Percentiles rank a stretch among this genome's conserved stretches.
Evolutionary conservation across 495 filamentous ascomycete species (phyloP).

Genomic region (Jackrogersella minutella): DNA sequence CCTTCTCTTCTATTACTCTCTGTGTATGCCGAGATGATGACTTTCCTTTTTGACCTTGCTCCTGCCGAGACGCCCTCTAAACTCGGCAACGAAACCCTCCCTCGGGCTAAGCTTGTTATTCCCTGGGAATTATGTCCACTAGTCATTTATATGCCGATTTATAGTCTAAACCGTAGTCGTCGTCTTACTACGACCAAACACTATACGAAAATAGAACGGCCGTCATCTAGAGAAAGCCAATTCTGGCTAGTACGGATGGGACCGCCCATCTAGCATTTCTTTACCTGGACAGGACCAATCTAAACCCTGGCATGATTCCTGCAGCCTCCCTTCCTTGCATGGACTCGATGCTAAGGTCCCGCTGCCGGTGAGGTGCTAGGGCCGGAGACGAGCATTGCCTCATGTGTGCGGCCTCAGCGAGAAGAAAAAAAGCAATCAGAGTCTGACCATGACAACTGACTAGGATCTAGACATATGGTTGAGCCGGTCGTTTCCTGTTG

Average conservation of each 20-base stretch:
- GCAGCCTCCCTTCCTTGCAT: conserved; percentile 31
- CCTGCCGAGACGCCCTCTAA: neutral
- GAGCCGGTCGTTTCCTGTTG: conserved; percentile 6
- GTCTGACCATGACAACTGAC: conserved; percentile 3
- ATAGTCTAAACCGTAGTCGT: neutral
- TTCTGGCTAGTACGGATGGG: neutral
- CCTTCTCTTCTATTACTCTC: neutral
- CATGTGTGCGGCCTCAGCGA: conserved; percentile 10
- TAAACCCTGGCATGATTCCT: conserved; percentile 16
- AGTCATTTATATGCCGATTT: neutral
- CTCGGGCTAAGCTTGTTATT: neutral
- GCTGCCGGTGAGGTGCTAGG: conserved; percentile 6
- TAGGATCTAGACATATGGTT: neutral
- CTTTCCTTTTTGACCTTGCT: neutral
- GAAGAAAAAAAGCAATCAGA: conserved; percentile 24
- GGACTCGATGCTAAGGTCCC: neutral
- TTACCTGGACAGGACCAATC: conserved; percentile 1
- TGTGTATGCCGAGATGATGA: too few species aligned
- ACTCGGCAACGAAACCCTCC: neutral
- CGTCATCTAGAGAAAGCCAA: neutral
- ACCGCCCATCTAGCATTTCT: neutral
- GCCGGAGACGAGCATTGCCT: conserved; percentile 7
- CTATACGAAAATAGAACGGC: neutral
- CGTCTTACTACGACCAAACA: neutral
- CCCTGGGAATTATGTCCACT: neutral